Base-by-base conservation (phyloP, 2,329 filamentous ascomycete species). In the Phyllosticta citriasiana region DNA sequence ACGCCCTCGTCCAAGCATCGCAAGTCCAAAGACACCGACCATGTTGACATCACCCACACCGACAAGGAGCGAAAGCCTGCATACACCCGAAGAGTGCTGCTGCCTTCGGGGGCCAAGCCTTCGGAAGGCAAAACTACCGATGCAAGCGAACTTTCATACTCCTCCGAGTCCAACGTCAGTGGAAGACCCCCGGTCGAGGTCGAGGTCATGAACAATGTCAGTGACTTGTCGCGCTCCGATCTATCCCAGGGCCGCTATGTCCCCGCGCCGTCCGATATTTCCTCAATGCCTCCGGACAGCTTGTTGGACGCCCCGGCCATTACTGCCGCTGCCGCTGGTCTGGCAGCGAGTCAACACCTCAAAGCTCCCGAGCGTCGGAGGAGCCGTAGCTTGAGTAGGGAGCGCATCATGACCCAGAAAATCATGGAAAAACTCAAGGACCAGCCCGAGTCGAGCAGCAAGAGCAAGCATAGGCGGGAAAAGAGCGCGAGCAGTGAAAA, bases 41-140 rank as follows among this genome's bases (percentile, higher is more conserved):
- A 89, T 70, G 87, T 96, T 64, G 87, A 94, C 75, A 91, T 96
- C 72, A 95, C 90, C 61, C 89, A 94, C 74, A 87, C 87, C 61
- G 88, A 85, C 71, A 84, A 85, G 65, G 81, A 84, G 65, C 63
- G 88, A 68, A 92, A 88, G 74, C 82, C 87, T 19, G 89, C 83
- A 1, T 86, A 85, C 71, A 84, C 83, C 51, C 81, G 83, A 65
- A 84, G 85, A 65, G 88, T 89, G 64, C 87, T 87, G 53, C 78
- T 91, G 26, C 74, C 74, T 55, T 53, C 60, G 4, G 33, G 33
- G 4, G 74, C 74, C 63, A 76, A 75, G 69, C 76, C 69, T 65
- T 78, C 73, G 63, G 66, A 71, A 63, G 22, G 66, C 63, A 47
- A 54, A 22, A 57, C 63, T 5, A 69, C 71, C 59, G 71, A 67